A percentile compares a stretch with the other conserved stretches of the same genome.
Conservation (phyloP, 768 basidiomycete species). For the Grammothele lineata region DNA sequence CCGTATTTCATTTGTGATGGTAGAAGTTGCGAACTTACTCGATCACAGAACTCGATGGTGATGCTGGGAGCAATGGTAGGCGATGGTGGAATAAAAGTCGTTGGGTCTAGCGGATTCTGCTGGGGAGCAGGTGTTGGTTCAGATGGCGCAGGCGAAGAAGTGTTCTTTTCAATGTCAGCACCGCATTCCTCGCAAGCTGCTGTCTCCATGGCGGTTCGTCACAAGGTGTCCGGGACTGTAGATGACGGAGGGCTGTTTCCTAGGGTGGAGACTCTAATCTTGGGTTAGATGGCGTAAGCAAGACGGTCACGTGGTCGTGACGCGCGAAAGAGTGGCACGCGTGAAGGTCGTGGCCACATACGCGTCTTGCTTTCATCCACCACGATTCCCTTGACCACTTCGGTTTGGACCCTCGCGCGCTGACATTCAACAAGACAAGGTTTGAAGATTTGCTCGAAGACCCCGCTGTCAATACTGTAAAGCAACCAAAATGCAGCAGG, state of each 20-base stretch:
- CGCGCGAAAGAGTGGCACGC: conserved; percentile 11
- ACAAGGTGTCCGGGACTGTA: too few relatives aligned
- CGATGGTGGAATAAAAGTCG: conserved; percentile 54
- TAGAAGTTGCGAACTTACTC: conserved; percentile 54
- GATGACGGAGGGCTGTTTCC: too few relatives aligned
- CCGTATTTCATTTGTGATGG: too few relatives aligned
- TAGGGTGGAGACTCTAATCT: too few relatives aligned
- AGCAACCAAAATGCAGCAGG: too few relatives aligned
- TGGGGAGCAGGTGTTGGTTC: not conserved
- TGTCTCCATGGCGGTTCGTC: too few relatives aligned
- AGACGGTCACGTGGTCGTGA: conserved; percentile 14
- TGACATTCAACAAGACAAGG: too few relatives aligned
- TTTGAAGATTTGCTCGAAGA: too few relatives aligned
- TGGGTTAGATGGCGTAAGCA: not conserved
- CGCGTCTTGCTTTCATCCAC: conserved; percentile 57
- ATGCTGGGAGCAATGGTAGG: conserved; percentile 49
- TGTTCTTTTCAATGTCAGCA: not conserved
- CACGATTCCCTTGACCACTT: too few relatives aligned
- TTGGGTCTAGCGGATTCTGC: conserved; percentile 35
- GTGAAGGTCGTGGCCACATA: conserved; percentile 23
- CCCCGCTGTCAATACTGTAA: too few relatives aligned
- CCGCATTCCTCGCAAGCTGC: too few relatives aligned
- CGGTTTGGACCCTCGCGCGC: too few relatives aligned
- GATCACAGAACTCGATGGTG: conserved; percentile 90
- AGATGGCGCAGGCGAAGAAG: not conserved